phyloP scores from a whole-genome alignment of 306 rosid genomes.

The Cicer yamashitae region DNA sequence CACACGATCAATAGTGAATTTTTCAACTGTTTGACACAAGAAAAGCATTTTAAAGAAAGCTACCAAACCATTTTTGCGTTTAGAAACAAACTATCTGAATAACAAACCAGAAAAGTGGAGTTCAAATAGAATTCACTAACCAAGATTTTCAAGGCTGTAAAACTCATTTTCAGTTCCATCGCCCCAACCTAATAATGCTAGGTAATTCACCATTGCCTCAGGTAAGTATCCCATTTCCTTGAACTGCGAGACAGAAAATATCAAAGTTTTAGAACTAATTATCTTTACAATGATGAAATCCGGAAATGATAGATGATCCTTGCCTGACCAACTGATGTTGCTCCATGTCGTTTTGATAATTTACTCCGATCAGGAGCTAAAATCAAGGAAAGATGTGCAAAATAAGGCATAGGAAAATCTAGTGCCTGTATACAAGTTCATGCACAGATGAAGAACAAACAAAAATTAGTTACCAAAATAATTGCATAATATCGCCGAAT shows the following conservation, averaged over 20 bases:
- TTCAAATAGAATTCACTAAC: constrained; percentile 58
- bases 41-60: constrained; percentile 36
- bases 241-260: constrained; percentile 59
- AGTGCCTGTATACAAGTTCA: constrained; percentile 64
- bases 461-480: constrained; percentile 37
- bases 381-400: constrained; percentile 93
- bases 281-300: constrained; percentile 1
- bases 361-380: constrained; percentile 97
- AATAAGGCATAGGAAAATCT: constrained; percentile 76
- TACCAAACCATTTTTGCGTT: not conserved
- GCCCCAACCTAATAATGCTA: constrained; percentile 97
- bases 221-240: constrained; percentile 98
- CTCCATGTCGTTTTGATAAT: constrained; percentile 97
- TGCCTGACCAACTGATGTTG: constrained; percentile 97
- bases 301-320: constrained; percentile 14
- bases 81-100: constrained; percentile 17
- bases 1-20: constrained; percentile 81
- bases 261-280: constrained; percentile 37
- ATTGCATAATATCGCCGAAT: not conserved
- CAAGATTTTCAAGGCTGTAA: constrained; percentile 79
- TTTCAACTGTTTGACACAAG: constrained; percentile 68
- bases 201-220: constrained; percentile 91
- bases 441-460: constrained; percentile 20
- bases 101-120: constrained; percentile 18
- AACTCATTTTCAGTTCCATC: constrained; percentile 97